Evolutionary conservation across 371 early-diverging fungal genomes (phyloP).

Genomic region (Mucor sp.): DNA sequence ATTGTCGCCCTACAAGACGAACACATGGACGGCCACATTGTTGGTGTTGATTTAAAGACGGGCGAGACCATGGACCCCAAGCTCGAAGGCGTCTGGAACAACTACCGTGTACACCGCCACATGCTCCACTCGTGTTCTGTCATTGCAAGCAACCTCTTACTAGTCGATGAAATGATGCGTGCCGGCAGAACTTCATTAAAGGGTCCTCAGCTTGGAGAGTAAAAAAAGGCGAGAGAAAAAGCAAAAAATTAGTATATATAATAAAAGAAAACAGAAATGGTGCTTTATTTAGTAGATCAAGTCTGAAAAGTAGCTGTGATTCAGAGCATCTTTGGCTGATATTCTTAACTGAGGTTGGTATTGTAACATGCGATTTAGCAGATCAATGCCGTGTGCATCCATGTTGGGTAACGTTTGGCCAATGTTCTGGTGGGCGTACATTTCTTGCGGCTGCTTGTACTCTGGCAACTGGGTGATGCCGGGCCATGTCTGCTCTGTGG

Average conservation of each 20-base stretch:
- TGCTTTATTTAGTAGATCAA: conserved; percentile 10
- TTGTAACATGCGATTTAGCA: conserved; percentile 76
- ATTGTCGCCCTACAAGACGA: conserved; percentile 95
- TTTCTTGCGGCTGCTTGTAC: conserved; percentile 75
- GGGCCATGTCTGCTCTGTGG: conserved; percentile 86
- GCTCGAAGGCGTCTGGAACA: conserved; percentile 97
- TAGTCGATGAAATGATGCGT: conserved; percentile 99
- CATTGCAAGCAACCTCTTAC: conserved; percentile 96
- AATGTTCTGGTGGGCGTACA: conserved; percentile 71
- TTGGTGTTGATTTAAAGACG: conserved; percentile 94
- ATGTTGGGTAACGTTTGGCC: conserved; percentile 74
- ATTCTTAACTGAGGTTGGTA: conserved; percentile 86
- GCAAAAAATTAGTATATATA: conserved; percentile 4
- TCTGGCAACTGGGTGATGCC: conserved; percentile 86
- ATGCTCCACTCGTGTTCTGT: conserved; percentile 96
- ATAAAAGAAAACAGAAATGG: conserved; percentile 9
- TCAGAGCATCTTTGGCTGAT: conserved; percentile 82
- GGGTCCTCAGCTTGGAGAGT: conserved; percentile 49
- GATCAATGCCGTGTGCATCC: conserved; percentile 72
- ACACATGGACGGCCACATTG: conserved; percentile 84
- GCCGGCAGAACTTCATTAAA: conserved; percentile 82
- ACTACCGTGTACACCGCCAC: conserved; percentile 96
- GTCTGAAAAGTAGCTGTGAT: conserved; percentile 81
- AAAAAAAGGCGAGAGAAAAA: conserved; percentile 6
- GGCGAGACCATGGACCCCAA: conserved; percentile 95